Base-by-base conservation (phyloP, 1,284 basidiomycete genomes). In the Termitomyces sp. region DNA sequence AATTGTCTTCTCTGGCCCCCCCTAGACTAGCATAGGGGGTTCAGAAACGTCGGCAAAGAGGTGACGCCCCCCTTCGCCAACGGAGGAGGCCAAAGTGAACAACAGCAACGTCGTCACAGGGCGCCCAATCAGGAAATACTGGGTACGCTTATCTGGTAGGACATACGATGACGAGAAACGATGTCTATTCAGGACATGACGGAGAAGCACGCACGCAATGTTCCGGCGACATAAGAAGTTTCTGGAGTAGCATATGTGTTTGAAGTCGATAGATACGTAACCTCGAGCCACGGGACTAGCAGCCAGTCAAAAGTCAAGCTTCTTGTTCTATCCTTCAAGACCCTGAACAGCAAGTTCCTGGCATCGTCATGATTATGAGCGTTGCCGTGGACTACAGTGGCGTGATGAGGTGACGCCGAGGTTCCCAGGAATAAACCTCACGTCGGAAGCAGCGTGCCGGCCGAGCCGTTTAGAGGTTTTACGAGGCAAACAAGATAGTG, bases 51-150 rank as follows among this genome's bases (percentile, higher is more conserved):
- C 15, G 40, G 7, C 38, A 47, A 47, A 53, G 33, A 51, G 36
- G 46, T 45, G 49, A 24, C 24, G 24, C 40, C 28, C 26, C 44
- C 46, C 49, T 57, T 57, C 50, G 51, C 30, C 19, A 50, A 38
- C 49, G 54, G 52, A 57, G 51, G 41, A 40, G 39, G 55, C 46
- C 44, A 52, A 53, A 46, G 41, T 36, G 28, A 12, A 45, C 33
- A 24, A 24, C 5, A n/a, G n/a, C n/a, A n/a, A 42, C 51, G 54
- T 57, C 51, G 57, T 50, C 52, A 53, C 53, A 62, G 55, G 54
- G 55, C 53, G 52, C 26, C 15, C 39, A 53, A 48, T 47, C 49
- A 49, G 31, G 44, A 53, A 52, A 26, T 5, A 24, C 24, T 36
- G 34, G 6, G 34, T 30, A 34, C 30, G 33, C 38, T 44, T 50